phyloP scores from a whole-genome alignment of 352 stramenopile genomes.

The Globisporangium mamillatum region DNA sequence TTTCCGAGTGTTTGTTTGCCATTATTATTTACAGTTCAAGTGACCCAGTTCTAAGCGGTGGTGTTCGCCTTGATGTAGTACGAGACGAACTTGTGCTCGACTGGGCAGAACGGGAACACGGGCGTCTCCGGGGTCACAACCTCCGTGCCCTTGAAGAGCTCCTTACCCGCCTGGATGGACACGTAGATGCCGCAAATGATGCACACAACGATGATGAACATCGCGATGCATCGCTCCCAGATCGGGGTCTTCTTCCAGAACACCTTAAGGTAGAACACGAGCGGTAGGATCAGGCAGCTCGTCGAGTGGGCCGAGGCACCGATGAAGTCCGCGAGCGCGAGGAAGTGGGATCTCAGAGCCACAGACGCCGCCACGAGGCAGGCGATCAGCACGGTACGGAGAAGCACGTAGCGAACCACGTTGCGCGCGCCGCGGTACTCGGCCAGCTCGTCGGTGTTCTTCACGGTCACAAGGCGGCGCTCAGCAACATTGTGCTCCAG shows the following conservation, averaged over 20 bases:
- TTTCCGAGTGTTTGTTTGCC: background rate
- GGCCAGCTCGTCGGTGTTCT: conserved; percentile 12
- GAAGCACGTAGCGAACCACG: conserved; percentile 20
- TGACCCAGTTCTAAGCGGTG: background rate
- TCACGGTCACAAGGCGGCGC: conserved; percentile 2
- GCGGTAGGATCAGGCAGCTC: conserved; percentile 32
- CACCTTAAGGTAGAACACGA: conserved; percentile 37
- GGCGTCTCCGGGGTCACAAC: conserved; percentile 14
- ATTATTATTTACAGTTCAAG: background rate
- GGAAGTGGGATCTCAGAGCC: conserved; percentile 18
- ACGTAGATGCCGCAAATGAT: conserved; percentile 25
- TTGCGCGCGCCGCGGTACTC: conserved; percentile 22
- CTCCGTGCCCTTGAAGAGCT: conserved; percentile 14
- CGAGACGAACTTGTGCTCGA: conserved; percentile 17
- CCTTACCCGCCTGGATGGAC: conserved; percentile 18
- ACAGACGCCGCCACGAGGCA: conserved; percentile 22
- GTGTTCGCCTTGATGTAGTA: conserved; percentile 18
- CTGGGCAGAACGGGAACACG: conserved; percentile 19
- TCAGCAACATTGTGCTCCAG: conserved; percentile 14
- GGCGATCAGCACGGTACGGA: conserved; percentile 22
- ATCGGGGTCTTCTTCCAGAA: conserved; percentile 22
- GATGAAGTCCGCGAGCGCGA: conserved; percentile 29
- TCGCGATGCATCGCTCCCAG: conserved; percentile 18
- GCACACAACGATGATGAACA: conserved; percentile 26
- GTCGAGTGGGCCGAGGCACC: conserved; percentile 24